Evolutionary conservation across 805 yeast species (phyloP), one percentile per base, ranked within the genome.

Genomic region (Kodamaea kakaduensis): DNA sequence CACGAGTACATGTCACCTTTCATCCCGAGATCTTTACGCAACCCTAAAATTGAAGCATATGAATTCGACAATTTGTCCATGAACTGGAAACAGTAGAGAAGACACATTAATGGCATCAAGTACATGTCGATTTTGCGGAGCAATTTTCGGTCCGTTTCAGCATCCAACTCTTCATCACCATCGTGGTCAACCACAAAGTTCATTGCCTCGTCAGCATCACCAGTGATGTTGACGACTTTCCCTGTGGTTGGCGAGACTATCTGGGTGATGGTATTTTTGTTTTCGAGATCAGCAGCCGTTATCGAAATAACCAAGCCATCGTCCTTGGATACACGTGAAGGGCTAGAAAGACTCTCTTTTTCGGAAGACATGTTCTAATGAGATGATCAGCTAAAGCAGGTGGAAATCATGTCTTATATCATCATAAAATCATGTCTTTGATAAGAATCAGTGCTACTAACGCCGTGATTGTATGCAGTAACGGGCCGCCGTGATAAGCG

Each of bases 21-120:
- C 75, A 75, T 74, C 40, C 59, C 57, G 43, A 67, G 54, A 38
- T 67, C 79, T 7, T 48, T 53, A 44, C 62, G 56, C 33, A 71
- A 56, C 29, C 77, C 81, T 69, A 71, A 63, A 21, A 77, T 67
- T 3, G 80, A 67, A 2, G 80, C 76, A 31, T 67, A 70, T 17
- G 75, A 61, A 30, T 64, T 68, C 4, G 81, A 59, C 16, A 61
- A 56, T 50, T 79, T 80, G 56, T 80, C 86, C 78, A 79, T 73
- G 43, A 64, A 74, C 52, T 77, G 83, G 14, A 70, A 53, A 10
- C 74, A 65, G 53, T 74, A 73, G 17, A 74, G 47, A 14, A 67
- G 36, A 44, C 72, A 68, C 57, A 78, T 60, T 36, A 77, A 39
- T 1, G 84, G 78, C 46, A 75, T 54, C 43, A 78, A 43, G 41